These are phyloP conservation scores for Sinapis alba DNA, from an alignment of 441 rosid species.

Conservation along the genomic window DNA sequence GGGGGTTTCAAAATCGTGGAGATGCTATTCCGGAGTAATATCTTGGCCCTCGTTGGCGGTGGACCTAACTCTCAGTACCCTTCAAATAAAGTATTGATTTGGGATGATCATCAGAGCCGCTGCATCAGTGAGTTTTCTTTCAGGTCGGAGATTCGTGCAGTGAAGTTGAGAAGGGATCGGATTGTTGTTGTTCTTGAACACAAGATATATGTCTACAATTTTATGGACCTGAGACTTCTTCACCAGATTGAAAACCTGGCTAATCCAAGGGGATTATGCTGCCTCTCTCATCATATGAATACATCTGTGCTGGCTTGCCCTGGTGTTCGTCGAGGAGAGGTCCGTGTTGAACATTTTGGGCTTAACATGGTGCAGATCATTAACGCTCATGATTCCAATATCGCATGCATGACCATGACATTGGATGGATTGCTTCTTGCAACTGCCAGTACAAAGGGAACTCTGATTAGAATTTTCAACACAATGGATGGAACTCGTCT, in stretches of 20 bases:
- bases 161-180: constrained; percentile 75
- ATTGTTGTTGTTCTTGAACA: constrained; percentile 90
- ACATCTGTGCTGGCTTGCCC: constrained; percentile 90
- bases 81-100: constrained; percentile 80
- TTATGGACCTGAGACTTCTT: constrained; percentile 77
- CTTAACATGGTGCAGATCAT: constrained; percentile 73
- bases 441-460: constrained; percentile 90
- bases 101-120: constrained; percentile 91
- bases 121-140: constrained; percentile 87
- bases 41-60: constrained; percentile 85
- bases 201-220: constrained; percentile 80
- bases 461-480: constrained; percentile 89
- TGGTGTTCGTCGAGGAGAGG: constrained; percentile 81
- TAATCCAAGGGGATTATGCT: constrained; percentile 87
- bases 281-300: constrained; percentile 83
- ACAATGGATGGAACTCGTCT: constrained; percentile 92
- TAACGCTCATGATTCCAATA: constrained; percentile 80
- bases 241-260: constrained; percentile 88
- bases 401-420: constrained; percentile 87
- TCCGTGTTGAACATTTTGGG: constrained; percentile 86
- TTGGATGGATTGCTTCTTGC: constrained; percentile 93
- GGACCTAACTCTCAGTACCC: constrained; percentile 78
- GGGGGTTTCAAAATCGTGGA: constrained; percentile 90
- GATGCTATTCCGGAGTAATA: constrained; percentile 92
- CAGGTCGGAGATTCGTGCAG: constrained; percentile 80